A percentile compares a stretch with the other conserved stretches of the same genome.
phyloP scores from a whole-genome alignment of 2,329 filamentous ascomycete genomes.

The Fusarium cyanostomum region DNA sequence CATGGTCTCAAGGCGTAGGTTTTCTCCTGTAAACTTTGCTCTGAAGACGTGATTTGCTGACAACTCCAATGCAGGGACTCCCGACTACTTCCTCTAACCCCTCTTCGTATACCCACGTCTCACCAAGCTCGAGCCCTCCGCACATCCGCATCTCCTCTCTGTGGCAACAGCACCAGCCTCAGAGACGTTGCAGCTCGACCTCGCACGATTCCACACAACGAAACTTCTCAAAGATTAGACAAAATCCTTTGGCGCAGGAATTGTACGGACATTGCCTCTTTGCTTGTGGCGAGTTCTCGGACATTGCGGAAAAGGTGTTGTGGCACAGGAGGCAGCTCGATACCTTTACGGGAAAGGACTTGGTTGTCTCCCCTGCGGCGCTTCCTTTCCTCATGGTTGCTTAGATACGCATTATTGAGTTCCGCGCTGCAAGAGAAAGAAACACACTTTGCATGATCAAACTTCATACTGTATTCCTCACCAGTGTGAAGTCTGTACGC shows the following conservation, averaged over 20 bases:
- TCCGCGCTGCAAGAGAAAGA: conserved; percentile 37
- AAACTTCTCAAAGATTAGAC: conserved; percentile 28
- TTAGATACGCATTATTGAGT: conserved; percentile 45
- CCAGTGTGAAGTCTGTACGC: conserved; percentile 2
- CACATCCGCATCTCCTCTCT: conserved; percentile 28
- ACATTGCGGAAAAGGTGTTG: conserved; percentile 22
- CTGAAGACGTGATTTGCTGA: conserved; percentile 21
- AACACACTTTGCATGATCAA: conserved; percentile 37
- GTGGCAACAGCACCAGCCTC: conserved; percentile 24
- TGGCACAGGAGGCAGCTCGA: conserved; percentile 20
- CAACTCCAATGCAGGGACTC: conserved; percentile 67
- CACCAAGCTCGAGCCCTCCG: conserved; percentile 35
- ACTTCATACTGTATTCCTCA: neutral
- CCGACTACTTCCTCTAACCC: conserved; percentile 96
- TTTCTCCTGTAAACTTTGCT: neutral
- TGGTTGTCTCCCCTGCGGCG: conserved; percentile 22
- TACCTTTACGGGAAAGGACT: conserved; percentile 27
- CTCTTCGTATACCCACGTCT: conserved; percentile 42
- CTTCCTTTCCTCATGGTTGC: conserved; percentile 33
- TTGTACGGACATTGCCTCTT: conserved; percentile 35
- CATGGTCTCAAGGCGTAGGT: conserved; percentile 92
- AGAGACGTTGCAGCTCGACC: conserved; percentile 35
- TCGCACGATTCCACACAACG: conserved; percentile 44
- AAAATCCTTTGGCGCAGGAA: conserved; percentile 30
- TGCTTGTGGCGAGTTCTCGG: conserved; percentile 32